Evolutionary conservation across 2,329 filamentous ascomycete species (phyloP).

Genomic region (Erysiphe pulchra): DNA sequence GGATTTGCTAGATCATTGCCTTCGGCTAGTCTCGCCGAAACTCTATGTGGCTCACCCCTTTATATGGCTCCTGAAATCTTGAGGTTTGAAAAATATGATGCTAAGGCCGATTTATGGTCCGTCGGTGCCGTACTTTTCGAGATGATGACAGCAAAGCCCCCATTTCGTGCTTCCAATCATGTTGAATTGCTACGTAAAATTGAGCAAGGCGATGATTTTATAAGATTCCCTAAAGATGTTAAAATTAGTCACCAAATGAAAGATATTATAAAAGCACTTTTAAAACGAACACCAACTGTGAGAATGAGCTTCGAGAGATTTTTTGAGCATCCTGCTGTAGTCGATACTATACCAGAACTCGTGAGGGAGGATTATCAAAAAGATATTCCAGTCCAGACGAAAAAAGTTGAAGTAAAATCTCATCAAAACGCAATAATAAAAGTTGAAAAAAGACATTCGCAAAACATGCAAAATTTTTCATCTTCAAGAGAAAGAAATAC

Average conservation of each 20-base stretch:
- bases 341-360: conserved; percentile 51
- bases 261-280: conserved; percentile 46
- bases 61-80: conserved; percentile 99
- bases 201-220: conserved; percentile 63
- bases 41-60: conserved; percentile 80
- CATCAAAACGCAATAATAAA: conserved; percentile 7
- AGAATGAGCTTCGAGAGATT: conserved; percentile 69
- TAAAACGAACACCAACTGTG: conserved; percentile 70
- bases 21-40: conserved; percentile 77
- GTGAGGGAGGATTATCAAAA: conserved; percentile 46
- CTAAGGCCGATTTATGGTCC: conserved; percentile 92
- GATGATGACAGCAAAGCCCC: conserved; percentile 76
- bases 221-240: conserved; percentile 54
- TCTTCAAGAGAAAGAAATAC: conserved; percentile 7
- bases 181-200: conserved; percentile 85
- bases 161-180: conserved; percentile 80
- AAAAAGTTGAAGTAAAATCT: conserved; percentile 5
- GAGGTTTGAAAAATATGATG: conserved; percentile 90
- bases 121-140: conserved; percentile 89
- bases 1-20: conserved; percentile 90
- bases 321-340: conserved; percentile 51
- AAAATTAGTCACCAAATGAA: conserved; percentile 55
- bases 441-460: conserved; percentile 1
- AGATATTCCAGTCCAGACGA: conserved; percentile 5
- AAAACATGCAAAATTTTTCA: conserved; percentile 6